These are phyloP conservation scores for Platanthera zijinensis DNA, from an alignment of 106 monocot species.

Conservation along the genomic window DNA sequence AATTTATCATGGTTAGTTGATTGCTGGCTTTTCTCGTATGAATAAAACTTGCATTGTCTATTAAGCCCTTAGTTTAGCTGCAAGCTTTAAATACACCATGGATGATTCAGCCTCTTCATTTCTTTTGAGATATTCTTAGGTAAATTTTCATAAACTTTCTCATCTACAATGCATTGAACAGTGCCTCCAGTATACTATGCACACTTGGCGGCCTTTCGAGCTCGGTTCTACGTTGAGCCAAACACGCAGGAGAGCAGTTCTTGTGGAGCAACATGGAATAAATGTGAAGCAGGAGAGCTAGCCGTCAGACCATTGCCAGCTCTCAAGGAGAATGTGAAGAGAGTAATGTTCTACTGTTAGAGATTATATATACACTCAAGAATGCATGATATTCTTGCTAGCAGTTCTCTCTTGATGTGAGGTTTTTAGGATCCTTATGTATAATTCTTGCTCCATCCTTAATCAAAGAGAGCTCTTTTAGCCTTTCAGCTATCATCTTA, in stretches of 20 bases:
- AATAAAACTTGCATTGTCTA: too few relatives aligned
- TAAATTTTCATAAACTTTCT: background rate
- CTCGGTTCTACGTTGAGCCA: conserved; percentile 87
- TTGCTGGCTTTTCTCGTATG: too few relatives aligned
- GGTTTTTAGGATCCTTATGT: background rate
- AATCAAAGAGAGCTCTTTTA: background rate
- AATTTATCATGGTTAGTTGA: background rate
- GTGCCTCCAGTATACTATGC: conserved; percentile 98
- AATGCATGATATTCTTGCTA: background rate
- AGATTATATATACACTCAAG: background rate
- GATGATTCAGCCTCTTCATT: background rate
- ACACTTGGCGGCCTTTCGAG: conserved; percentile 84
- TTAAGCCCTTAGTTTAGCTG: background rate
- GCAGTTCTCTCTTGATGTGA: background rate
- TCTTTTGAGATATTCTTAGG: background rate
- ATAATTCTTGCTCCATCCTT: background rate
- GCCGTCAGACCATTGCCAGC: conserved; percentile 82
- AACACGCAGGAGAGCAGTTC: conserved; percentile 79
- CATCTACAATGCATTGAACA: conserved; percentile 7
- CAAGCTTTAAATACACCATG: background rate
- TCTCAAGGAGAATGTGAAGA: conserved; percentile 89
- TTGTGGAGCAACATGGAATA: conserved; percentile 20
- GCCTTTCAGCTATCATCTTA: background rate
- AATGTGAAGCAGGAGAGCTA: conserved; percentile 22
- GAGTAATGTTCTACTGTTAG: conserved; percentile 90